These are phyloP conservation scores for Chrysoporthe deuterocubensis DNA, from an alignment of 2,329 filamentous ascomycete genomes.

Conservation along the genomic window DNA sequence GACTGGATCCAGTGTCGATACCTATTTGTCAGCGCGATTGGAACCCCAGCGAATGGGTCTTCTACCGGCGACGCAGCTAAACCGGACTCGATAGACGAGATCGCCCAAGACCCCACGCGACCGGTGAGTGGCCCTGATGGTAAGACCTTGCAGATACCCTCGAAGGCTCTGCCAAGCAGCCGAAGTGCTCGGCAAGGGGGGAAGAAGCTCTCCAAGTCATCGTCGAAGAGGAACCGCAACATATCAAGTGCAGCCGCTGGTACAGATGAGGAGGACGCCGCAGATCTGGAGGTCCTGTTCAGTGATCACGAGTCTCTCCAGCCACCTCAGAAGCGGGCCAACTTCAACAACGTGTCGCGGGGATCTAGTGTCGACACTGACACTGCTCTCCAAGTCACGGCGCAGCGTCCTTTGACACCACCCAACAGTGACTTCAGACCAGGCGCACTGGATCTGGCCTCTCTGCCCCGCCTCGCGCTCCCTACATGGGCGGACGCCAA, in stretches of 20 bases:
- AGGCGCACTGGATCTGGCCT: constrained; percentile 64
- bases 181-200: constrained; percentile 12
- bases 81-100: not conserved
- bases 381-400: constrained; percentile 12
- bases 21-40: constrained; percentile 59
- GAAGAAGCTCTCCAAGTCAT: not conserved
- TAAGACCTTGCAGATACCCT: constrained; percentile 37
- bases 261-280: constrained; percentile 51
- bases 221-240: constrained; percentile 24
- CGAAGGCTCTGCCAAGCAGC: constrained; percentile 38
- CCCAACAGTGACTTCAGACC: constrained; percentile 61
- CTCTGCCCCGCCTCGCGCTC: constrained; percentile 65
- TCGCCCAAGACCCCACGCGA: constrained; percentile 30
- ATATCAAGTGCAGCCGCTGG: constrained; percentile 34
- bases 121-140: constrained; percentile 27
- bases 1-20: constrained; percentile 94
- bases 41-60: not conserved
- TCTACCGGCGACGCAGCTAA: not conserved
- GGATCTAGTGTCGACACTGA: constrained; percentile 24
- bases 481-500: constrained; percentile 66
- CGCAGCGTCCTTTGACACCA: constrained; percentile 24
- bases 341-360: constrained; percentile 9
- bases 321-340: constrained; percentile 20
- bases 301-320: constrained; percentile 25
- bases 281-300: constrained; percentile 45